These are phyloP conservation scores for Beauveria scarabaeidicola DNA, from an alignment of 2,329 filamentous ascomycete genomes.

Conservation along the genomic window DNA sequence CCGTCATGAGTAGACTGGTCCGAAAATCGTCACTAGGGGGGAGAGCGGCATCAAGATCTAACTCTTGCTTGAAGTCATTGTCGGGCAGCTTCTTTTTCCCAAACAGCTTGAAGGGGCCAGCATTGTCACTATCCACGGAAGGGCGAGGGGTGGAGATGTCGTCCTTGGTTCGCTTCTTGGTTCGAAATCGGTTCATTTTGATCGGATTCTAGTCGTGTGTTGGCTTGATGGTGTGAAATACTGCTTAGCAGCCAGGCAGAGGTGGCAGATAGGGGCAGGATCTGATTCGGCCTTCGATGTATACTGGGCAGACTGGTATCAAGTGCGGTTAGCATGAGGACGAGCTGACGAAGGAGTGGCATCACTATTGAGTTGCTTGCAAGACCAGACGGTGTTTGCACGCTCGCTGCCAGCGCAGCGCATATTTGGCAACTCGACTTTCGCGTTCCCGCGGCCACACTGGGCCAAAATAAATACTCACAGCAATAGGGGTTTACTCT, in stretches of 20 bases:
- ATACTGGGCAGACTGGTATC: not conserved
- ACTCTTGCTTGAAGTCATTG: constrained; percentile 51
- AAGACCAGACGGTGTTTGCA: too few species aligned
- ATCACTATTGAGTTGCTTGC: not conserved
- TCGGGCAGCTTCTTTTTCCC: constrained; percentile 47
- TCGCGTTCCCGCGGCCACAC: not conserved
- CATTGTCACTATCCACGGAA: constrained; percentile 47
- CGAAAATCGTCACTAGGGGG: constrained; percentile 85
- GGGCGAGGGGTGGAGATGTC: constrained; percentile 37
- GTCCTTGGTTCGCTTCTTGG: constrained; percentile 61
- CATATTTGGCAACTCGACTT: not conserved
- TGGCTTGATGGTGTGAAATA: not conserved
- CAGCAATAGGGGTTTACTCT: not conserved
- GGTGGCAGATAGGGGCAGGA: not conserved
- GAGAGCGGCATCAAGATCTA: constrained; percentile 67
- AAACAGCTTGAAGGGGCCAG: constrained; percentile 46
- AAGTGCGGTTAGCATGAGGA: not conserved
- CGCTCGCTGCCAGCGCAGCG: not conserved
- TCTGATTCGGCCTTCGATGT: not conserved
- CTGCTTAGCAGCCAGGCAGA: not conserved
- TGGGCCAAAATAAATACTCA: not conserved
- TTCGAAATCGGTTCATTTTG: constrained; percentile 70
- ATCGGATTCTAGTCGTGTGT: not conserved
- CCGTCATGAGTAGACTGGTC: constrained; percentile 92
- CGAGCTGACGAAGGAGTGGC: not conserved